Percentiles rank a stretch among this genome's conserved stretches.
Evolutionary conservation across 441 rosid genomes (phyloP).

Genomic region (Arabidopsis hybrid): DNA sequence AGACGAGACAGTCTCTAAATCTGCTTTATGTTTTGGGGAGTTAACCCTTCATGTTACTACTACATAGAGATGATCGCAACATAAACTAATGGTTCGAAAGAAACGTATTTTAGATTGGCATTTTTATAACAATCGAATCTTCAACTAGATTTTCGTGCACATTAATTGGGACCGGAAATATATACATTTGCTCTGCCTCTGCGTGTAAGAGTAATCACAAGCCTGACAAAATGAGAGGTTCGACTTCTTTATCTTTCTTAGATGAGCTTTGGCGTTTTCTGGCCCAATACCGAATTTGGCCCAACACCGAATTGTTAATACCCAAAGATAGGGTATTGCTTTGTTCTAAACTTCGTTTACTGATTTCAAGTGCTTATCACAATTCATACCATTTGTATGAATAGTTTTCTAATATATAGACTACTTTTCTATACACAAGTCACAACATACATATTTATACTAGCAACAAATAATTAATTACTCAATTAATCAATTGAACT

Average conservation of each 20-base stretch:
- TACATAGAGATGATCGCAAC: no score
- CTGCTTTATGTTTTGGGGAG: neutral
- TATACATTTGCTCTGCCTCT: no score
- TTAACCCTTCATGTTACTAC: no score
- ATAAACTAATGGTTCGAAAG: no score
- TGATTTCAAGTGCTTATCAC: neutral
- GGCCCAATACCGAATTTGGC: neutral
- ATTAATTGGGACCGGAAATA: no score
- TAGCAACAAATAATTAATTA: neutral
- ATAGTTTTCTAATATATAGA: neutral
- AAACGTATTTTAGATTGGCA: no score
- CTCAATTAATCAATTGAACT: neutral
- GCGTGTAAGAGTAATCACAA: no score
- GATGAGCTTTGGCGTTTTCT: neutral
- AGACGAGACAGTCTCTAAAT: neutral
- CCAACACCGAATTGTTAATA: no score
- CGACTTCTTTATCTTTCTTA: neutral
- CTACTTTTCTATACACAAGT: neutral
- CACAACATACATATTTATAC: no score
- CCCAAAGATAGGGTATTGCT: neutral
- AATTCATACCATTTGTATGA: neutral
- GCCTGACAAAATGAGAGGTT: neutral
- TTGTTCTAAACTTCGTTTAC: neutral
- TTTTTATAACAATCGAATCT: no score
- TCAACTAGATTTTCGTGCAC: no score